A percentile compares a stretch with the other conserved stretches of the same genome.
Conservation (phyloP, 2,329 filamentous ascomycete genomes). For the Stenocarpella maydis region DNA sequence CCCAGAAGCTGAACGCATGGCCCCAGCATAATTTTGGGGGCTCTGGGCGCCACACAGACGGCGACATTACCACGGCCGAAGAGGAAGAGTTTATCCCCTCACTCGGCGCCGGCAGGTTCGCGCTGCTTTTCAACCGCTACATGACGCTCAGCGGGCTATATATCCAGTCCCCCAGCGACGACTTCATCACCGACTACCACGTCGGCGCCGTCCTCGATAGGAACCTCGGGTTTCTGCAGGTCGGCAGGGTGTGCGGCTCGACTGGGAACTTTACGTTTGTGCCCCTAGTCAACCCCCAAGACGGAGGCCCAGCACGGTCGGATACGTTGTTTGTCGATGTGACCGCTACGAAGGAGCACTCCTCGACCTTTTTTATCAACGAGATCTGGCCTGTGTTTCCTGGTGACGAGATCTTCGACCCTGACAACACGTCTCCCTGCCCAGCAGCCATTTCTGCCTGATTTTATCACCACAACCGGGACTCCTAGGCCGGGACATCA, state of each 20-base stretch:
- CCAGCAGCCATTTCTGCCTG: neutral
- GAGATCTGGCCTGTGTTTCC: conserved; percentile 8
- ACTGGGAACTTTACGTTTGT: conserved; percentile 7
- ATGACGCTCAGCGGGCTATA: neutral
- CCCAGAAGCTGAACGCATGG: conserved; percentile 3
- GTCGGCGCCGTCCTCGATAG: neutral
- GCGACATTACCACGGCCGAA: neutral
- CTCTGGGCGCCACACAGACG: neutral
- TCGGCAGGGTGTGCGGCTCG: conserved; percentile 6
- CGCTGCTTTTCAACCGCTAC: neutral
- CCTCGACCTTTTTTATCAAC: neutral
- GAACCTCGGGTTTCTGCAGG: neutral
- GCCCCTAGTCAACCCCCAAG: neutral
- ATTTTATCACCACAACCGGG: neutral
- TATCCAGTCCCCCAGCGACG: neutral
- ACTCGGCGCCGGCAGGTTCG: neutral
- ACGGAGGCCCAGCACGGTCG: neutral
- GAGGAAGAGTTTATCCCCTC: neutral
- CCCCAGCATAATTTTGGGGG: neutral
- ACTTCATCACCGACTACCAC: neutral
- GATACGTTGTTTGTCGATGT: neutral
- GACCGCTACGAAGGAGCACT: neutral
- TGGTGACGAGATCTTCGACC: neutral
- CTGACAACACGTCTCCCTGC: neutral
- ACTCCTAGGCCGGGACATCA: neutral